Base-by-base conservation (phyloP, 768 basidiomycete species). In the Neoboletus magnificus region DNA sequence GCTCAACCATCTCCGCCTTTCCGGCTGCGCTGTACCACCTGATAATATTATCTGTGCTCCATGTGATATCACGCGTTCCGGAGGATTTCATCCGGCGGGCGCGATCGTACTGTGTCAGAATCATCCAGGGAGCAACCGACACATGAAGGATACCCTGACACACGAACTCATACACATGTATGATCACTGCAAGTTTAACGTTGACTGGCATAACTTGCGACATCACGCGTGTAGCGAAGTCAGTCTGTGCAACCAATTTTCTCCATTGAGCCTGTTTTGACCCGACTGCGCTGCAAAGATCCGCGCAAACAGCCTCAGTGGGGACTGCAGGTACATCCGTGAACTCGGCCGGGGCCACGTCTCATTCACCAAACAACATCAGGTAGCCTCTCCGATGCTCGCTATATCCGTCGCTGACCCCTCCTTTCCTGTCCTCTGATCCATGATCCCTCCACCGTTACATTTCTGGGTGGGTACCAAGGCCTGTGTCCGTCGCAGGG, bases 191-290 rank as follows among this genome's bases (percentile, higher is more conserved):
- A 85, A 85, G 71, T 98, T 98, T 76, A 91, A 93, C 58, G 89
- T 97, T 1, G 85, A 97, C 70, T 97, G 92, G 94, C 73, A 71
- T 44, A 89, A 98, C 72, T 68, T 98, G 53, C 76, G 93, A 55
- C 94, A 97, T 75, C 93, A 97, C 68, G 97, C 96, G 3, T 99
- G 97, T 70, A 93, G 90, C 66, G 96, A 98, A 83, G 96, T 96
- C 60, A 64, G 85, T 74, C 23, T 42, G 9, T 13, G 32, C 25
- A 42, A 3, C 6, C 16, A 25, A 29, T 23, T 32, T 23, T 16
- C 29, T 48, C 33, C 42, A 15, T 18, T 29, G 16, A 1, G 30
- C n/a, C 11, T 23, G 18, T 15, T 18, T 33, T 52, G 50, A 51
- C 42, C 13, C 32, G 29, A 5, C 11, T 48, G 42, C 44, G 37